phyloP scores from a whole-genome alignment of 495 filamentous ascomycete genomes.

The Aspergillus sclerotiicarbonarius region DNA sequence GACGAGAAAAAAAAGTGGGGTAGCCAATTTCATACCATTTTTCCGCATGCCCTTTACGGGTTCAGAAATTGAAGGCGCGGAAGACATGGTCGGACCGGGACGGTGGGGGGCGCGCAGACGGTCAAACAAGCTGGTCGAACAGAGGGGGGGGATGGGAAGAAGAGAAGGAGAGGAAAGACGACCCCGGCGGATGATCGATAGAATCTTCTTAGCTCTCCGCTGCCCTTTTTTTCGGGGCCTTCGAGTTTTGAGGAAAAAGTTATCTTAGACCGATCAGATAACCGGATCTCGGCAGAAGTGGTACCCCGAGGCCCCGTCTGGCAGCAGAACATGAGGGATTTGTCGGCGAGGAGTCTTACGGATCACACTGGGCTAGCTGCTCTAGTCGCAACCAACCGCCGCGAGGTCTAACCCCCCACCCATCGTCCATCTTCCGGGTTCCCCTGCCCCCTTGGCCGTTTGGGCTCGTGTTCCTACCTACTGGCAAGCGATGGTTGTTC shows the following conservation, averaged over 20 bases:
- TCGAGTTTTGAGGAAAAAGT: slow-evolving; percentile 30
- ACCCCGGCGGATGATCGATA: slow-evolving; percentile 4
- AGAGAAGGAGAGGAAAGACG: not conserved
- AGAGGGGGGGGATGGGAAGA: not conserved
- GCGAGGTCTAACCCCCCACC: slow-evolving; percentile 11
- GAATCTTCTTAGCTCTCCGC: slow-evolving; percentile 1
- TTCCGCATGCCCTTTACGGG: slow-evolving; percentile 43
- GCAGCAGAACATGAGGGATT: slow-evolving; percentile 12
- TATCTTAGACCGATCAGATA: slow-evolving; percentile 42
- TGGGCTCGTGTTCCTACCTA: slow-evolving; percentile 12
- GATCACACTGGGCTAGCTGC: slow-evolving; percentile 14
- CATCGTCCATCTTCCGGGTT: slow-evolving; percentile 10
- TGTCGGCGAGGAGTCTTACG: slow-evolving; percentile 16
- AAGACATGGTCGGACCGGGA: slow-evolving; percentile 24
- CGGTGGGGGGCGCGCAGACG: not conserved
- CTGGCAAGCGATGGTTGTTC: slow-evolving; percentile 22
- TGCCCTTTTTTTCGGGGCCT: slow-evolving; percentile 1
- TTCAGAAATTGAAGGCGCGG: slow-evolving; percentile 19
- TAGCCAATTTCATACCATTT: slow-evolving; percentile 35
- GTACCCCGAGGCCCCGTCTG: slow-evolving; percentile 20
- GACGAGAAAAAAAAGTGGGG: slow-evolving; percentile 13
- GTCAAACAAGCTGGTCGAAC: not conserved
- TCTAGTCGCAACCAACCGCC: slow-evolving; percentile 19
- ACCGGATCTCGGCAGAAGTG: slow-evolving; percentile 37
- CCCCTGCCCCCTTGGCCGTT: slow-evolving; percentile 11